Evolutionary conservation across 148 eudicot species (phyloP).

Genomic region (Rheum nobile): DNA sequence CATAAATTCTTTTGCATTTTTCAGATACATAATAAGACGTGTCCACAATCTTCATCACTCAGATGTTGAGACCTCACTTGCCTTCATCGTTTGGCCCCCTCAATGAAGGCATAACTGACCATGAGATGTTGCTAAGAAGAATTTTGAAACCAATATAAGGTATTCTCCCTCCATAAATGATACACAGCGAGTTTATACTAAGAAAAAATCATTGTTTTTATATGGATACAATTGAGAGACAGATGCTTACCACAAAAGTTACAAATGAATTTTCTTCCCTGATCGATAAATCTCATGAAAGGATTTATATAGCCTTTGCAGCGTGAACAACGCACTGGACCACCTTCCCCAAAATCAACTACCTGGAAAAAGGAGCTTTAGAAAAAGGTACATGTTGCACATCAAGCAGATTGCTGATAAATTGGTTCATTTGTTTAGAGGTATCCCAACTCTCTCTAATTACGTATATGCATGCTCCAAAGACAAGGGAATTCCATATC

Average conservation of each 20-base stretch:
- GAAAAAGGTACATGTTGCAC: neutral
- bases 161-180: neutral
- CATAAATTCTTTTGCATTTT: neutral
- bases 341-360: conserved; percentile 96
- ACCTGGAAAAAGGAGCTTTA: conserved; percentile 25
- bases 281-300: conserved; percentile 90
- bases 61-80: neutral
- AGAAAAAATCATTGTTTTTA: neutral
- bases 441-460: neutral
- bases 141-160: neutral
- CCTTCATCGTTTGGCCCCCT: neutral
- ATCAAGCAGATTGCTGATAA: neutral
- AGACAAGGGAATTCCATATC: neutral
- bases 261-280: conserved; percentile 89
- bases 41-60: neutral
- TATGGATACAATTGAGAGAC: neutral
- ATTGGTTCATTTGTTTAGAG: neutral
- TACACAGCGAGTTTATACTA: neutral
- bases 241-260: conserved; percentile 80
- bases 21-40: neutral
- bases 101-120: neutral
- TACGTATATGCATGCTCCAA: neutral
- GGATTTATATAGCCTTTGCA: conserved; percentile 99
- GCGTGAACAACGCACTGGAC: conserved; percentile 97
- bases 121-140: neutral